phyloP scores from a whole-genome alignment of 2,329 filamentous ascomycete genomes.

The Periglandula ipomoeae region DNA sequence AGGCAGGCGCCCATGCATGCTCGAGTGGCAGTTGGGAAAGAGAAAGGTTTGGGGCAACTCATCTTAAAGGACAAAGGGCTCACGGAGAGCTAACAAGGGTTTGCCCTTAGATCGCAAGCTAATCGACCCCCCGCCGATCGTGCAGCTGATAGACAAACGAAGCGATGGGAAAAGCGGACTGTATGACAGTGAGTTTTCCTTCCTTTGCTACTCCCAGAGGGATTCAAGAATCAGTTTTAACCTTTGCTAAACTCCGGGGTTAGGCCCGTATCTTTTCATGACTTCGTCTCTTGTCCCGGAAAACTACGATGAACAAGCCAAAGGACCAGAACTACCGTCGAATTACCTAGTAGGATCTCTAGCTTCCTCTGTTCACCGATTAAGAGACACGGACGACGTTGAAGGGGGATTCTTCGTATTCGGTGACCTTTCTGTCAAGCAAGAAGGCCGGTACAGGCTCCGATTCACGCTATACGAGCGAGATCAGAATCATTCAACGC shows the following conservation, averaged over 20 bases:
- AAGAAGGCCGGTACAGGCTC: constrained; percentile 62
- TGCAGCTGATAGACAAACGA: constrained; percentile 47
- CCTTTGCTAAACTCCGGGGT: background rate
- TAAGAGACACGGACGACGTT: constrained; percentile 69
- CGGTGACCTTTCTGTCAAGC: constrained; percentile 72
- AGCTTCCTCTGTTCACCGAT: constrained; percentile 70
- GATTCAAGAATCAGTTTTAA: no score
- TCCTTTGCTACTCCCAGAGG: no score
- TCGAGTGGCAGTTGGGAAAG: constrained; percentile 61
- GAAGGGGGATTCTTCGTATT: constrained; percentile 93
- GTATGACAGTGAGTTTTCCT: constrained; percentile 15
- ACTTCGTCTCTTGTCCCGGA: constrained; percentile 32
- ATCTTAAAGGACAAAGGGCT: no score
- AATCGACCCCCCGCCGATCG: constrained; percentile 77
- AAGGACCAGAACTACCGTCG: constrained; percentile 18
- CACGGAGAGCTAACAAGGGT: no score
- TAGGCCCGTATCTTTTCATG: constrained; percentile 41
- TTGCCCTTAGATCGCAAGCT: constrained; percentile 85
- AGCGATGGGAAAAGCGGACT: constrained; percentile 12
- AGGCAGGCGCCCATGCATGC: constrained; percentile 34
- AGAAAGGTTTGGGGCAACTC: constrained; percentile 60
- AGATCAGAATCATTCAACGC: constrained; percentile 17
- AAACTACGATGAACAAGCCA: constrained; percentile 32
- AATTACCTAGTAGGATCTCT: constrained; percentile 60
- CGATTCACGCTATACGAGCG: constrained; percentile 62